Base-by-base conservation (phyloP, 352 stramenopile genomes). In the Pythium volutum region DNA sequence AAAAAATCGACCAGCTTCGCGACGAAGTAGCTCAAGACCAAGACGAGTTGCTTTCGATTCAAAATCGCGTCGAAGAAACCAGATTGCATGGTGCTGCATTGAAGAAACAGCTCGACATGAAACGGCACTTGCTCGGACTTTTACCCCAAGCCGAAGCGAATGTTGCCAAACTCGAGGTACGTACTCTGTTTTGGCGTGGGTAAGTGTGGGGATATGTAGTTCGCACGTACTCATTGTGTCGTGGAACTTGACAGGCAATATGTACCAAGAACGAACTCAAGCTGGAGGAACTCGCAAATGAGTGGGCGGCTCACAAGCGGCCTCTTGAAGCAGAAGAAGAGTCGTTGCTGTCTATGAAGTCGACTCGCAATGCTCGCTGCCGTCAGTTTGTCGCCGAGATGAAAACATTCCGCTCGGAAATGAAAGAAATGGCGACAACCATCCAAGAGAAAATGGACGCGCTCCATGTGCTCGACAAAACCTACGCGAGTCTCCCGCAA, bases 391-490 rank as follows among this genome's bases (percentile, higher is more conserved):
- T 91, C n/a, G 58, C 55, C 10, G 80, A 89, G 45, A 90, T 93
- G 58, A 88, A 88, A 51, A 47, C 31, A 0, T 87, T 89, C 47
- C 75, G 76, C 26, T 29, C 59, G 0, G 80, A 91, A 36, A 90
- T 93, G 75, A 80, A 79, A 29, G 66, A 75, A n/a, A 81, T 93
- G 62, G 73, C 69, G 3, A 55, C 64, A 0, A 59, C 73, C 38
- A 88, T 96, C 42, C 74, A 93, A 43, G 70, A 79, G 10, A 95
- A 94, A 65, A 81, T 88, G 69, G 76, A 91, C 16, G 58, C 66
- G 45, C 23, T 88, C 20, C 62, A 61, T 11, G 46, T 62, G 9
- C 73, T 97, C 10, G 82, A 95, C 43, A 80, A 75, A 15, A 67
- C 75, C 31, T 81, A 82, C 49, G 71, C 76, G 22, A 74, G 59